A percentile compares a stretch with the other conserved stretches of the same genome.
These are phyloP conservation scores for Dissoconium aciculare DNA, from an alignment of 2,329 filamentous ascomycete species.

Conservation along the genomic window DNA sequence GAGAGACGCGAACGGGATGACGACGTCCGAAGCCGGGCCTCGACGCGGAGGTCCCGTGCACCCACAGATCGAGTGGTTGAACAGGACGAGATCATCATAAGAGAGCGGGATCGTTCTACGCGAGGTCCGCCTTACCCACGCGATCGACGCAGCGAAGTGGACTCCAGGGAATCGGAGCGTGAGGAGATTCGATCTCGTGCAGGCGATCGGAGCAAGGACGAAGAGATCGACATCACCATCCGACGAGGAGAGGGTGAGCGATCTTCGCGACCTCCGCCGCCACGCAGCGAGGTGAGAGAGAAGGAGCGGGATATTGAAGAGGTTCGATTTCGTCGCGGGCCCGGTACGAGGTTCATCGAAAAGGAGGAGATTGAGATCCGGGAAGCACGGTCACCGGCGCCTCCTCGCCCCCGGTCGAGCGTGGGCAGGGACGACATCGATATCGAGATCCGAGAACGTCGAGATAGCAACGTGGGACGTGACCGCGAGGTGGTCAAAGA, in stretches of 20 bases:
- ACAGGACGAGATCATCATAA: constrained; percentile 28
- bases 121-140: constrained; percentile 16
- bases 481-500: constrained; percentile 13
- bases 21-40: constrained; percentile 16
- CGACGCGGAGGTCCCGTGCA: constrained; percentile 16
- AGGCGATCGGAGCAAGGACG: constrained; percentile 12
- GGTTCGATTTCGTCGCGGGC: constrained; percentile 32
- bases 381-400: constrained; percentile 14
- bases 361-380: constrained; percentile 21
- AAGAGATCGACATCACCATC: constrained; percentile 25
- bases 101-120: constrained; percentile 16
- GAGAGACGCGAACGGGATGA: constrained; percentile 28
- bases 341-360: constrained; percentile 15
- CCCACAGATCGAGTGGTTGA: constrained; percentile 26
- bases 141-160: constrained; percentile 15
- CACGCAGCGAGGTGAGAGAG: constrained; percentile 17
- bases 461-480: constrained; percentile 4
- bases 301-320: constrained; percentile 29
- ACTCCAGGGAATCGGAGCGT: constrained; percentile 11
- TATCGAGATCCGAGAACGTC: constrained; percentile 25
- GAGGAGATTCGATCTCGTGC: constrained; percentile 29
- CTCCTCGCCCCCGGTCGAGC: constrained; percentile 9
- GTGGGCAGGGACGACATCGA: constrained; percentile 16
- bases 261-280: constrained; percentile 18
- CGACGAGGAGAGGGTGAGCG: constrained; percentile 14